These are phyloP conservation scores for Diaporthe velutina DNA, from an alignment of 2,329 filamentous ascomycete genomes.

Conservation along the genomic window DNA sequence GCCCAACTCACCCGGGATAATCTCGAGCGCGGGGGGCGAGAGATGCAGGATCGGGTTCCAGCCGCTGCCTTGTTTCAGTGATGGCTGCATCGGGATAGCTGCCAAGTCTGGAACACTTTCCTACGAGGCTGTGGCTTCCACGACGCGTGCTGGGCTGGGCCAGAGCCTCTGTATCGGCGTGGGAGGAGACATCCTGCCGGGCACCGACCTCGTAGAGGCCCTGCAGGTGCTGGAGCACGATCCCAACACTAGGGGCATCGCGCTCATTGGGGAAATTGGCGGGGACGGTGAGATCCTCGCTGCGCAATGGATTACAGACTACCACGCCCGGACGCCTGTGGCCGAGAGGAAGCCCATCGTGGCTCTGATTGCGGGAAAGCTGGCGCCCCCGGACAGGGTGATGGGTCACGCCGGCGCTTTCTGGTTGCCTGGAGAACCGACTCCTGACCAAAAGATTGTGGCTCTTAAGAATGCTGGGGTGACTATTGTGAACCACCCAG, in stretches of 20 bases:
- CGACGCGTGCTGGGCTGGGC: slow-evolving; percentile 79
- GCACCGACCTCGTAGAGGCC: slow-evolving; percentile 81
- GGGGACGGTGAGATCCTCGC: slow-evolving; percentile 78
- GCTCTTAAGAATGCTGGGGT: slow-evolving; percentile 76
- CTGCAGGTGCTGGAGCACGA: slow-evolving; percentile 76
- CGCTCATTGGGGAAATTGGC: slow-evolving; percentile 80
- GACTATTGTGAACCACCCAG: slow-evolving; percentile 80
- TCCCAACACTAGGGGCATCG: slow-evolving; percentile 77
- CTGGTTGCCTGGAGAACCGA: slow-evolving; percentile 74
- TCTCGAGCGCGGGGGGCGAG: slow-evolving; percentile 76
- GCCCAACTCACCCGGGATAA: slow-evolving; percentile 86
- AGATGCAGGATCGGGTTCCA: slow-evolving; percentile 82
- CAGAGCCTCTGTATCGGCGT: slow-evolving; percentile 84
- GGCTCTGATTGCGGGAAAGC: slow-evolving; percentile 76
- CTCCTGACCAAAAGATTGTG: slow-evolving; percentile 74
- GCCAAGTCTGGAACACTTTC: slow-evolving; percentile 86
- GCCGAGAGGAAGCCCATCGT: slow-evolving; percentile 77
- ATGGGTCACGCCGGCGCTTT: slow-evolving; percentile 88
- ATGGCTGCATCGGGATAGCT: slow-evolving; percentile 79
- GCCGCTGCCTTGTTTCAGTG: slow-evolving; percentile 79
- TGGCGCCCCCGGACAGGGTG: slow-evolving; percentile 72
- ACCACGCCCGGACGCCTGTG: slow-evolving; percentile 66
- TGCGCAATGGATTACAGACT: slow-evolving; percentile 79
- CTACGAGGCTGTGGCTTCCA: slow-evolving; percentile 83
- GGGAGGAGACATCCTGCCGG: slow-evolving; percentile 81